A percentile compares a stretch with the other conserved stretches of the same genome.
Conservation (phyloP, 83 land plant species). For the Isoetes engelmannii region DNA sequence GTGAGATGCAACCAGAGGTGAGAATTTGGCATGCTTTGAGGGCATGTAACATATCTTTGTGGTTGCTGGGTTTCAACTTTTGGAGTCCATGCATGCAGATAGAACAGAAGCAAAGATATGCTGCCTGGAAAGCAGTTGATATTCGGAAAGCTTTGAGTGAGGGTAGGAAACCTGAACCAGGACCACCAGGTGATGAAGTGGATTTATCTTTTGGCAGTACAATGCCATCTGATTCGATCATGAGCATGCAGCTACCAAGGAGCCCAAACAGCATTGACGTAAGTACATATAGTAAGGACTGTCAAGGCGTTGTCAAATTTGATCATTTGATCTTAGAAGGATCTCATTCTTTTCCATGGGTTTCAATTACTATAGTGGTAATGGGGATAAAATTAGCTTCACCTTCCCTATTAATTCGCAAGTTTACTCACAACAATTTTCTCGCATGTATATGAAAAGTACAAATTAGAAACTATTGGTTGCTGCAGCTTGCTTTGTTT, state of each 20-base stretch:
- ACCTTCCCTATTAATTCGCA: too few relatives aligned
- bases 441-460: too few relatives aligned
- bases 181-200: conserved; percentile 75
- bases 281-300: neutral
- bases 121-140: conserved; percentile 98
- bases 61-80: too few relatives aligned
- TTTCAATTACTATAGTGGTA: neutral
- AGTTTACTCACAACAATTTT: too few relatives aligned
- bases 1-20: conserved; percentile 84
- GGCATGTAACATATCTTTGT: too few relatives aligned
- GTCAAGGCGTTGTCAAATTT: neutral
- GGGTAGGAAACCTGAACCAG: conserved; percentile 84
- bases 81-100: conserved; percentile 33
- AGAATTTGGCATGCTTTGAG: conserved; percentile 13
- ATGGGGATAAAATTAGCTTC: too few relatives aligned
- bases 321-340: neutral
- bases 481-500: too few relatives aligned
- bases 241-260: neutral
- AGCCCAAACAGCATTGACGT: neutral
- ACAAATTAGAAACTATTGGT: too few relatives aligned
- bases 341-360: neutral
- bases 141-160: conserved; percentile 91
- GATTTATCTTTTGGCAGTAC: conserved; percentile 27
- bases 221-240: neutral
- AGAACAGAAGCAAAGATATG: conserved; percentile 91